A percentile compares a stretch with the other conserved stretches of the same genome.
Evolutionary conservation across 176 grass and related monocot genomes (phyloP).

Genomic region (Musa itinerans): DNA sequence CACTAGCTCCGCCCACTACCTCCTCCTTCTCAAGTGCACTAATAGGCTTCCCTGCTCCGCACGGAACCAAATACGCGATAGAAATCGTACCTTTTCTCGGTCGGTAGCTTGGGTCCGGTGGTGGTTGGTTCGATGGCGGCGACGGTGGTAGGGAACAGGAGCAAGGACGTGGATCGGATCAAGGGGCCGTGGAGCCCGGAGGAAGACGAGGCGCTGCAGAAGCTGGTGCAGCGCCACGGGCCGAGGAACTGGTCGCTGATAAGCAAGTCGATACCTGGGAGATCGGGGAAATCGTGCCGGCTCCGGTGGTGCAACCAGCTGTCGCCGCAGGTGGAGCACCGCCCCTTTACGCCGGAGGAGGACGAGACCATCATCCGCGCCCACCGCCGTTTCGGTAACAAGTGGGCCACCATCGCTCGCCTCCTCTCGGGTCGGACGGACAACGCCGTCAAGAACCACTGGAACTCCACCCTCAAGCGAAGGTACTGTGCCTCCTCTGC

Average conservation of each 20-base stretch:
- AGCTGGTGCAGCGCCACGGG: slow-evolving; percentile 62
- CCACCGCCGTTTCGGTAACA: slow-evolving; percentile 65
- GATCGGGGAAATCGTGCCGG: slow-evolving; percentile 88
- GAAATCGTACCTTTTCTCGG: no score
- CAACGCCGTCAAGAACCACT: slow-evolving; percentile 96
- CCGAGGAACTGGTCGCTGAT: slow-evolving; percentile 89
- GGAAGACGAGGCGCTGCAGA: slow-evolving; percentile 78
- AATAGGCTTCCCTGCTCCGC: no score
- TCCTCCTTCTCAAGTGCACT: no score
- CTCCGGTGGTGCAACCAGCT: slow-evolving; percentile 98
- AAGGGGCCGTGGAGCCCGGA: slow-evolving; percentile 93
- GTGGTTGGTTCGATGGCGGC: no score
- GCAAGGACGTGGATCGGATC: slow-evolving; percentile 57
- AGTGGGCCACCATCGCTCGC: slow-evolving; percentile 85
- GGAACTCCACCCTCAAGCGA: slow-evolving; percentile 81
- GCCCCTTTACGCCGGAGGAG: slow-evolving; percentile 73
- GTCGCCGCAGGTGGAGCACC: slow-evolving; percentile 90
- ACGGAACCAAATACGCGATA: no score
- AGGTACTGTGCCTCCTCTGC: no score
- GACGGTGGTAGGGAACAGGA: neutral
- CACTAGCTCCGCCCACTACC: no score
- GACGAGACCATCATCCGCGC: slow-evolving; percentile 63
- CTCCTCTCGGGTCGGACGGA: slow-evolving; percentile 75
- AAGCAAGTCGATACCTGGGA: slow-evolving; percentile 52
- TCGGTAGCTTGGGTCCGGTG: no score